Base-by-base conservation (phyloP, 331 rosid genomes). In the Acacia concinna region DNA sequence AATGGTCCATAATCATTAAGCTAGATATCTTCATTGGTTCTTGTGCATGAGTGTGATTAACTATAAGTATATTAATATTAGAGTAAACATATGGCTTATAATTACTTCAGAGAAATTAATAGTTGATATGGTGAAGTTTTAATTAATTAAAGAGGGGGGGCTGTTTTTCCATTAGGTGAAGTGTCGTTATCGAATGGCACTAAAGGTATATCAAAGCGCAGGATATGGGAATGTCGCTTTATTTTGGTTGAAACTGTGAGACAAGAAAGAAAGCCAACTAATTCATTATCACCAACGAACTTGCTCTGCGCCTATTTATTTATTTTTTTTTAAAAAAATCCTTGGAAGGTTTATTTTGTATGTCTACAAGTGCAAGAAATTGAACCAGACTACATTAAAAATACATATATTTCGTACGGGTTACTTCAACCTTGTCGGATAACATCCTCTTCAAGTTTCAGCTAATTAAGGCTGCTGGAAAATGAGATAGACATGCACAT, bases 341-440 rank as follows among this genome's bases (percentile, higher is more conserved):
- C 60, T 79, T 68, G 11, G 31, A 28, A 59, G 38, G 66, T 79
- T 71, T 84, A 41, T 46, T 49, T 71, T 68, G 57, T 32, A 84
- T 28, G 83, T 76, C 76, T 72, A 75, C 20, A 46, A 43, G 34
- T 43, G 40, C 46, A 67, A 79, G 75, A 67, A 66, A 77, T 65
- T 35, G 73, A 76, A 43, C 71, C 47, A 70, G 67, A 65, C 67
- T 75, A 77, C 38, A 35, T 71, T 71, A 73, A 76, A 57, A 6
- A 40, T 25, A 27, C 8, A 67, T 54, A 68, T 14, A 73, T 52
- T 73, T 37, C 85, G 80, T 82, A 49, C 12, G 83, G 86, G 84
- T 77, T 74, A 80, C 88, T 87, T 87, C 84, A 77, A 30, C 40
- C 43, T 38, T 78, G 81, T 77, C 81, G 60, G 77, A 73, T 21